Evolutionary conservation across 768 basidiomycete genomes (phyloP).

Genomic region (Rhodotorula taiwanensis): DNA sequence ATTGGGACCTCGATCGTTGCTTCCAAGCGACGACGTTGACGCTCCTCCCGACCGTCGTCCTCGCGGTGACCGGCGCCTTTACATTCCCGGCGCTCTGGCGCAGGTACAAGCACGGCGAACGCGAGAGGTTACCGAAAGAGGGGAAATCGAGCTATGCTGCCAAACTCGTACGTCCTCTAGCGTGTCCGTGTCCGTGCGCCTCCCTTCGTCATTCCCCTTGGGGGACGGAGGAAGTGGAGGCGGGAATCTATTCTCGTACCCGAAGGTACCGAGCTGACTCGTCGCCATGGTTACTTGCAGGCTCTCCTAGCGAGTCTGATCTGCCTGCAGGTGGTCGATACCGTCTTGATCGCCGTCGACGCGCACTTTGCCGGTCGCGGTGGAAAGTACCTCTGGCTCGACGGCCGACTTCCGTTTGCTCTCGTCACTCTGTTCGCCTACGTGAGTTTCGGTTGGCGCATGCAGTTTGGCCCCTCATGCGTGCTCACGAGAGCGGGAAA

Average conservation of each 20-base stretch:
- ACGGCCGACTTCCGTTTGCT: conserved; percentile 16
- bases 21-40: conserved; percentile 4
- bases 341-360: conserved; percentile 13
- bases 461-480: no score
- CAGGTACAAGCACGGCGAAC: conserved; percentile 12
- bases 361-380: conserved; percentile 1
- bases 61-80: conserved; percentile 14
- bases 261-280: background rate
- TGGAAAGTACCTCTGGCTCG: background rate
- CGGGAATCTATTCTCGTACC: background rate
- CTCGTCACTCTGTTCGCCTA: conserved; percentile 9
- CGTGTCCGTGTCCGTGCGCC: background rate
- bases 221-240: conserved; percentile 7
- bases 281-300: background rate
- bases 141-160: conserved; percentile 18
- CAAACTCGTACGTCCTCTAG: conserved; percentile 20
- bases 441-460: conserved; percentile 2
- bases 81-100: conserved; percentile 10
- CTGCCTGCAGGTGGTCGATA: conserved; percentile 13
- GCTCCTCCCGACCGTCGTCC: conserved; percentile 3
- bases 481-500: no score
- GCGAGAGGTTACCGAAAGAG: background rate
- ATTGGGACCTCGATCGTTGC: background rate
- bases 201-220: no score
- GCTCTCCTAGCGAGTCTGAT: background rate